These are phyloP conservation scores for Puccinia brachypodii DNA, from an alignment of 1,284 basidiomycete species.

Conservation along the genomic window DNA sequence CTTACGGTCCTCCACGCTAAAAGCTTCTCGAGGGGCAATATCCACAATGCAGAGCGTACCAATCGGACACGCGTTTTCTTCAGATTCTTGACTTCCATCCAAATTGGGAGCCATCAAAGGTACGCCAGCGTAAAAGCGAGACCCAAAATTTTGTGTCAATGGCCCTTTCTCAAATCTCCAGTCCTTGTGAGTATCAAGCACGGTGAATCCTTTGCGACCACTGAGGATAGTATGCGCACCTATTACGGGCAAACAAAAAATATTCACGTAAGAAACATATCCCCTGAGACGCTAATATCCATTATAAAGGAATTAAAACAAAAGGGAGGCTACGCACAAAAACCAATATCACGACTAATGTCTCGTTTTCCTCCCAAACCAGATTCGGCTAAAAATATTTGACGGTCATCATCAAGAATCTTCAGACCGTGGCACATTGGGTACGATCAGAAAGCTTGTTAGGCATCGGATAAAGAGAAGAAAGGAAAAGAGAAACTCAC, in stretches of 20 bases:
- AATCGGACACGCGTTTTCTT: conserved; percentile 50
- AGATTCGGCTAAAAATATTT: conserved; percentile 53
- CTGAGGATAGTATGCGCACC: conserved; percentile 47
- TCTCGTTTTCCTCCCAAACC: conserved; percentile 26
- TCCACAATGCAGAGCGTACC: conserved; percentile 55
- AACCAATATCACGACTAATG: conserved; percentile 19
- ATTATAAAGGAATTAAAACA: neutral
- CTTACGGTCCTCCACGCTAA: conserved; percentile 52
- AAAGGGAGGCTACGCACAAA: conserved; percentile 1
- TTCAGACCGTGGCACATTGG: neutral
- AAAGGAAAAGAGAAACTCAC: conserved; percentile 40
- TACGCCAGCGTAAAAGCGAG: conserved; percentile 47
- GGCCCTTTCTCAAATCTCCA: conserved; percentile 42
- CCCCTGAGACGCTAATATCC: too few relatives aligned
- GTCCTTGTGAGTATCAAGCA: conserved; percentile 45
- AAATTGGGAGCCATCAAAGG: conserved; percentile 48
- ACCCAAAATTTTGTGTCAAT: conserved; percentile 26
- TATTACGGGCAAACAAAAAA: neutral
- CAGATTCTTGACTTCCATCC: conserved; percentile 39
- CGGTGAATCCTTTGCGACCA: conserved; percentile 39
- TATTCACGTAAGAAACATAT: neutral
- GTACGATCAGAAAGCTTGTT: neutral
- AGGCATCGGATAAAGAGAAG: neutral
- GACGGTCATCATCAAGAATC: conserved; percentile 53
- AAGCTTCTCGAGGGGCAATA: conserved; percentile 51